Evolutionary conservation across 345 rosid genomes (phyloP).

Genomic region (Alliaria petiolata): DNA sequence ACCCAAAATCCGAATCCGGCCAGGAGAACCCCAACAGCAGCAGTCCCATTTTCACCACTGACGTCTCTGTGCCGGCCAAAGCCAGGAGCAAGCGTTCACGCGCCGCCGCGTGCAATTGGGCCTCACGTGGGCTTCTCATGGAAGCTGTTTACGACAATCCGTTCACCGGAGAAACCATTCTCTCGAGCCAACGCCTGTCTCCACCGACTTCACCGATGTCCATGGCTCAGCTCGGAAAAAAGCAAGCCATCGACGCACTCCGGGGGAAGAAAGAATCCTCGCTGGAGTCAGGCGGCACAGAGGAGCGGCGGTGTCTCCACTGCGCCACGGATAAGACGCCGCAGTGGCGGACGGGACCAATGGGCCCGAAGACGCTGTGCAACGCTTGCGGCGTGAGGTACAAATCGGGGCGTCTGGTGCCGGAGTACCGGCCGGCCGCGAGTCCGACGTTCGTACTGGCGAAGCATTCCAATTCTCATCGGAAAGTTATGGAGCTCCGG

Average conservation of each 20-base stretch:
- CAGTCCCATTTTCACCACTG: conserved; percentile 37
- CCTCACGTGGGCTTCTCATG: conserved; percentile 66
- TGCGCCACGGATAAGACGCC: conserved; percentile 36
- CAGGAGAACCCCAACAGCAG: conserved; percentile 15
- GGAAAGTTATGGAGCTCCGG: conserved; percentile 40
- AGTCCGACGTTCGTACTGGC: conserved; percentile 35
- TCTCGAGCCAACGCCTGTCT: conserved; percentile 33
- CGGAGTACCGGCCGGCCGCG: conserved; percentile 36
- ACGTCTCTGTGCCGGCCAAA: conserved; percentile 80
- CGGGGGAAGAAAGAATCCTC: conserved; percentile 36
- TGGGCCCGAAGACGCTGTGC: conserved; percentile 53
- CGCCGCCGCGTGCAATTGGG: conserved; percentile 76
- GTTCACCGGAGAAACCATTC: conserved; percentile 64
- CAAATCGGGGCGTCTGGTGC: conserved; percentile 35
- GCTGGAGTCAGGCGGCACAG: conserved; percentile 30
- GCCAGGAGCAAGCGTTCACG: conserved; percentile 97
- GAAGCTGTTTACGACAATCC: conserved; percentile 53
- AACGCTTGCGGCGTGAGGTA: conserved; percentile 67
- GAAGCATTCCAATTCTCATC: conserved; percentile 35
- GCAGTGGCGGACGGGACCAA: conserved; percentile 38
- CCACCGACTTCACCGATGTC: conserved; percentile 27
- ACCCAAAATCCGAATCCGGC: conserved; percentile 42
- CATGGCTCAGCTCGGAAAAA: conserved; percentile 5
- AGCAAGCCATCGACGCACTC: conserved; percentile 7
- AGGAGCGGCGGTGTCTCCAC: conserved; percentile 33